Percentiles rank a stretch among this genome's conserved stretches.
Conservation (phyloP, 2,329 filamentous ascomycete genomes). For the Hypoxylon sp. region DNA sequence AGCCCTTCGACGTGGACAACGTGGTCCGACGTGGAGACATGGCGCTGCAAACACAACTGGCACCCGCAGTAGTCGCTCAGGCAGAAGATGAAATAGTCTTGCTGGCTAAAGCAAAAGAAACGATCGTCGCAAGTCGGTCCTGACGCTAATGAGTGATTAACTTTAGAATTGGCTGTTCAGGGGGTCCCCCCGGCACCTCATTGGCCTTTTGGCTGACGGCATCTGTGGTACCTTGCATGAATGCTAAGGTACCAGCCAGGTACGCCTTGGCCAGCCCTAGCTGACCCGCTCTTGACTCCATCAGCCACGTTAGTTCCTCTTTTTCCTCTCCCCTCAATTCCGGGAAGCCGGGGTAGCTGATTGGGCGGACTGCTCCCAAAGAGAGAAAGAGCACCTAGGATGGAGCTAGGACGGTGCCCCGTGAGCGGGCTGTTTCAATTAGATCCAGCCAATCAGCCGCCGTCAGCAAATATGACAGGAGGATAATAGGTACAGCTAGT, state of each 20-base stretch:
- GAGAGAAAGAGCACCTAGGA: slow-evolving; percentile 22
- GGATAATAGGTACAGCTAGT: slow-evolving; percentile 25
- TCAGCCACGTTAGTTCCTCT: slow-evolving; percentile 40
- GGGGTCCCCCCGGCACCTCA: slow-evolving; percentile 22
- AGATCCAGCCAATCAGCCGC: slow-evolving; percentile 34
- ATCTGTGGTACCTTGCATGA: slow-evolving; percentile 44
- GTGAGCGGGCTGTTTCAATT: slow-evolving; percentile 42
- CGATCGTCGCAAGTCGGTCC: slow-evolving; percentile 32
- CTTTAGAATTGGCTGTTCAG: slow-evolving; percentile 23
- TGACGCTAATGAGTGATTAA: slow-evolving; percentile 31
- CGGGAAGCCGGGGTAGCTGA: slow-evolving; percentile 17
- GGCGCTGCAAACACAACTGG: slow-evolving; percentile 10
- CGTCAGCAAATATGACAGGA: slow-evolving; percentile 1
- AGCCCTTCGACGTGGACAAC: slow-evolving; percentile 34
- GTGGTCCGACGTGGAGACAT: slow-evolving; percentile 27
- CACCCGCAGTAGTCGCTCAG: slow-evolving; percentile 13
- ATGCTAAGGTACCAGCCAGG: slow-evolving; percentile 38
- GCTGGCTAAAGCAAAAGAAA: slow-evolving; percentile 13
- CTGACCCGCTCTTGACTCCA: slow-evolving; percentile 37
- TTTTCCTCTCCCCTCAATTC: not conserved
- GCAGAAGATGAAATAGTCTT: slow-evolving; percentile 15
- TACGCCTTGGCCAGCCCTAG: slow-evolving; percentile 36
- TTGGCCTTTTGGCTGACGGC: slow-evolving; percentile 34
- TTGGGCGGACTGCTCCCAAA: slow-evolving; percentile 33
- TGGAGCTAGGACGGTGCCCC: slow-evolving; percentile 12